These are phyloP conservation scores for Crithidia expoeki DNA, from an alignment of 208 protist species.

Conservation along the genomic window DNA sequence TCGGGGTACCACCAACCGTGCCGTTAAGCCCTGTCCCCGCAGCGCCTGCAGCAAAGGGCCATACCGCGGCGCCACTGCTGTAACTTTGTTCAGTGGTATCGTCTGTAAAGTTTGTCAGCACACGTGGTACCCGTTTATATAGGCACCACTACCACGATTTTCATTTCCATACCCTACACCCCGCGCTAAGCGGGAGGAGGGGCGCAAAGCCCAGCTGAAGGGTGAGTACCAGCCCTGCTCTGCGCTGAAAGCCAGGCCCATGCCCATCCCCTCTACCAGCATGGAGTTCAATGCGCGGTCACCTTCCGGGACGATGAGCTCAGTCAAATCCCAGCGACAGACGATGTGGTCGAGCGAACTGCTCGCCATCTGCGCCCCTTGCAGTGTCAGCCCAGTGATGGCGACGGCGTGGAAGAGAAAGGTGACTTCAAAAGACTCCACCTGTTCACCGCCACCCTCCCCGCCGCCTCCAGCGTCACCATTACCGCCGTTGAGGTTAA, in stretches of 20 bases:
- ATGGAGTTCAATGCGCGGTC: slow-evolving; percentile 19
- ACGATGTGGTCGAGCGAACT: slow-evolving; percentile 48
- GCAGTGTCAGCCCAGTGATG: slow-evolving; percentile 40
- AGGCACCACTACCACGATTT: neutral
- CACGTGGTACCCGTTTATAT: neutral
- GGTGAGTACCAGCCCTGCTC: slow-evolving; percentile 6
- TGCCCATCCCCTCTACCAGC: slow-evolving; percentile 9
- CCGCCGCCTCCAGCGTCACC: neutral
- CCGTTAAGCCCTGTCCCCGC: neutral
- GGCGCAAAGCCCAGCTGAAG: slow-evolving; percentile 12
- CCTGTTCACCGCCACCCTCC: neutral
- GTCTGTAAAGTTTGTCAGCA: too few species aligned
- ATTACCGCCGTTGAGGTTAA: neutral
- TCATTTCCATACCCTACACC: neutral
- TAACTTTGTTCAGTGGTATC: too few species aligned
- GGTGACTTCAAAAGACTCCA: slow-evolving; percentile 16
- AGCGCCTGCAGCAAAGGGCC: neutral
- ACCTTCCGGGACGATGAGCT: slow-evolving; percentile 22
- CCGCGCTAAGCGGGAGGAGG: neutral
- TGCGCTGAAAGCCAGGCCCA: neutral
- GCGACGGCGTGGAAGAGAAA: slow-evolving; percentile 46
- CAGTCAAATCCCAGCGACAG: slow-evolving; percentile 45
- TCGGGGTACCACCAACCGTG: neutral
- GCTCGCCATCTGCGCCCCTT: slow-evolving; percentile 44
- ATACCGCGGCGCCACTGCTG: neutral